Evolutionary conservation across 495 filamentous ascomycete genomes (phyloP), one percentile per base, ranked within the genome.

Genomic region (Hypomontagnella submonticulosa): DNA sequence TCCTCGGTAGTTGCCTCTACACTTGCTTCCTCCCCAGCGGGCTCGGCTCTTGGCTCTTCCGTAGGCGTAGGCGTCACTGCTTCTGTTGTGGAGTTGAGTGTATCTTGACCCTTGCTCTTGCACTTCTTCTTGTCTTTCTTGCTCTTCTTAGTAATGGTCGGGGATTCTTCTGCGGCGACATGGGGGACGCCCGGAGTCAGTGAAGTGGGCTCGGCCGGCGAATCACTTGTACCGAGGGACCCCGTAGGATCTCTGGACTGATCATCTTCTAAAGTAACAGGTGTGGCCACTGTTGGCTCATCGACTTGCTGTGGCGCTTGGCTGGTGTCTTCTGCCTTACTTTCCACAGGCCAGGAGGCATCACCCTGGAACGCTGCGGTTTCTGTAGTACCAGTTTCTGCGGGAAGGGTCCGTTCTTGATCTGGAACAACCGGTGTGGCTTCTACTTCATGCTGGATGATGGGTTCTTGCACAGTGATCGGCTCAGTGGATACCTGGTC

Each of bases 121-220:
- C 67, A 70, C 46, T 66, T 64, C 61, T 73, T 78, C 53, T 70
- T 75, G 40, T 55, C 66, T 48, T 71, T 77, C 64, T 75, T 78
- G 58, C 60, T 53, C 42, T 75, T 70, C 57, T 72, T 65, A 23
- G 30, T 37, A 34, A 19, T 12, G 5, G 36, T 34, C 55, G 41
- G 54, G 52, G 36, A n/a, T 30, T 56, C 44, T 30, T 60, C 65
- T 37, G 15, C 4, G 30, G 23, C n/a, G 36, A 4, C n/a, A 55
- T 36, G 38, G 30, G 15, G 27, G 4, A 34, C 16, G 13, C 65
- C 38, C 15, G 59, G 49, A 7, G 41, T 32, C 23, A 38, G 9
- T 15, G n/a, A 20, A 43, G 12, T 47, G 49, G 53, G 15, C 20
- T 70, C 64, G 42, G 19, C 13, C 47, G 60, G 46, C 10, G 52